Base-by-base conservation (phyloP, 768 basidiomycete genomes). In the Gelatoporia subvermispora region DNA sequence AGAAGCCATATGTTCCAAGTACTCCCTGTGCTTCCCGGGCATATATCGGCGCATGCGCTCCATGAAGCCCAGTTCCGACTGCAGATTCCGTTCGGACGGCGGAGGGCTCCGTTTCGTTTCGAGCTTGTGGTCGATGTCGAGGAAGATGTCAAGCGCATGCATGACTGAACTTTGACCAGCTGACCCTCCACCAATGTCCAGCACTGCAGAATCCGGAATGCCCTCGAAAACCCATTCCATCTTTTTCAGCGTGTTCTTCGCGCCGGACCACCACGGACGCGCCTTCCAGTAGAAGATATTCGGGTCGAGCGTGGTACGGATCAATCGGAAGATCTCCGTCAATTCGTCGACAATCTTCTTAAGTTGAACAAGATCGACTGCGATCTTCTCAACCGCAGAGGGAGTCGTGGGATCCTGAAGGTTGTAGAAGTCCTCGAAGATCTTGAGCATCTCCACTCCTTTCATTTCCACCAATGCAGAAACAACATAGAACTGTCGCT, bases 151-250 rank as follows among this genome's bases (percentile, higher is more conserved):
- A 20, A 90, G 70, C 8, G 88, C 84, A 56, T 84, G 90, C 74
- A 99, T 92, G 47, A 94, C 78, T 43, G 84, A 85, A 65, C 89
- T 93, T 71, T 99, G 95, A 2, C 95, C 95, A 1, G 93, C 95
- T 9, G 89, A 93, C 20, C 95, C 94, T 0, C 95, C 95, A 49
- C 82, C 86, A 45, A 84, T 76, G 52, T 86, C 81, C 35, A 89
- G 77, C 43, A 70, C 64, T 23, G 78, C 72, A 22, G 71, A 73
- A 20, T 53, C 68, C 4, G 74, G 72, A 8, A 89, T 80, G 0
- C 89, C 92, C 59, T 93, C 85, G 64, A 87, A 97, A 35, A 84
- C 69, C 88, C 88, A 91, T 17, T 70, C 71, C 7, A 31, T 31
- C 28, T 31, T 31, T 13, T 5, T 7, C 8, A 74, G 72, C 22